Evolutionary conservation across 495 filamentous ascomycete genomes (phyloP), one percentile per base, ranked within the genome.

Genomic region (Lepidopterella palustris): DNA sequence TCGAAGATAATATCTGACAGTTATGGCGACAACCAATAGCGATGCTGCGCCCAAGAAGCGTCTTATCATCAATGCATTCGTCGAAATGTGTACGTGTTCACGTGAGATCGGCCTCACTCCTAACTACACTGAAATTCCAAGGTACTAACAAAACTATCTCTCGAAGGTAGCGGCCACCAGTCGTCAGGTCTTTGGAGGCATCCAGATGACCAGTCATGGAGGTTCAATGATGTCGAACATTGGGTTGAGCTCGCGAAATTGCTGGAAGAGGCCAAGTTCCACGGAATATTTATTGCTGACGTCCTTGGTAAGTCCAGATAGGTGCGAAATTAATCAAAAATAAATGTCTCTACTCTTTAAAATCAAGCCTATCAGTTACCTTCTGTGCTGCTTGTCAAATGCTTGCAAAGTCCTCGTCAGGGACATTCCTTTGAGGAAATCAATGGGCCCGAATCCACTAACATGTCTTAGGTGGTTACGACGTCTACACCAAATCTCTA

Each of bases 31-130:
- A n/a, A n/a, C n/a, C n/a, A n/a, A n/a, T n/a, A 31, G 18, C 26
- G 51, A 28, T 25, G 26, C 26, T 10, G 3, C 21, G n/a, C n/a
- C n/a, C 82, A 86, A 80, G 67, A 85, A 84, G 69, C 77, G 79
- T 45, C 78, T 85, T 26, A 77, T 87, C 58, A 68, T 87, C 58
- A 86, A 87, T 71, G 84, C 82, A 26, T 87, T 87, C 61, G 83
- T 83, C 26, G 79, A 80, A 77, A 82, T 70, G 35, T 83, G 80
- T 52, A 74, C 80, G 58, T 55, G 21, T 8, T 11, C 27, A 18
- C 45, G 5, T 18, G 9, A 18, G 23, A 6, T 18, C 18, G 9
- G 9, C 45, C 45, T 9, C 45, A 18, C 45, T 20, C 18, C 18
- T 18, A 20, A 5, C 45, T 5, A 49, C 6, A 18, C 45, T 49